phyloP scores from a whole-genome alignment of 2,329 filamentous ascomycete species.

The Chaetomium olivaceum region DNA sequence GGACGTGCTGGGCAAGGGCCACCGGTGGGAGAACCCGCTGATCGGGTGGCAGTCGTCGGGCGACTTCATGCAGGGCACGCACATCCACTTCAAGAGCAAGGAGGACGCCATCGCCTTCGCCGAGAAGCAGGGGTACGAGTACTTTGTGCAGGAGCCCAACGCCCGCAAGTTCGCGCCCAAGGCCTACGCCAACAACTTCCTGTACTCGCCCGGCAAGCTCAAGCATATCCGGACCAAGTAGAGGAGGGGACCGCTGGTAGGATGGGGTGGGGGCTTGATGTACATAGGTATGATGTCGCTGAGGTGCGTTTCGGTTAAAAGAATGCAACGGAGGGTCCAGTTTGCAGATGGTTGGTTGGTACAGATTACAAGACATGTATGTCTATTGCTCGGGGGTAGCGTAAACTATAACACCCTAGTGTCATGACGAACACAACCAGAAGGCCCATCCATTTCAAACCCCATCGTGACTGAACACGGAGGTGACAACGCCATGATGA shows the following conservation, averaged over 20 bases:
- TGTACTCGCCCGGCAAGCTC: conserved; percentile 80
- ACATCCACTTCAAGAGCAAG: conserved; percentile 86
- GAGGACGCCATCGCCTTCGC: conserved; percentile 94
- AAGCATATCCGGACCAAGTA: conserved; percentile 85
- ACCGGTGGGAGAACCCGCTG: conserved; percentile 96
- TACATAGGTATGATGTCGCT: conserved; percentile 9
- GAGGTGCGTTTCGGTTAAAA: neutral
- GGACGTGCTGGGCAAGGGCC: conserved; percentile 88
- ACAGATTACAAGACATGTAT: neutral
- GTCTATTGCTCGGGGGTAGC: neutral
- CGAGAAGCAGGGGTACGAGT: conserved; percentile 98
- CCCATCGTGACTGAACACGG: neutral
- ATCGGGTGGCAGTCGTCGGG: conserved; percentile 98
- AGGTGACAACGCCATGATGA: conserved; percentile 9
- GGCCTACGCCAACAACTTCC: conserved; percentile 95
- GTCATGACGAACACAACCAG: neutral
- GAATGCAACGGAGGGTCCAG: neutral
- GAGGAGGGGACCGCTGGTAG: neutral
- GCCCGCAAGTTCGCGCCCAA: conserved; percentile 83
- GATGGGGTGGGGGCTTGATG: neutral
- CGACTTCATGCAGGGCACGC: conserved; percentile 92
- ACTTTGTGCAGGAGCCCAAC: conserved; percentile 97
- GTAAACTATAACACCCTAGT: neutral
- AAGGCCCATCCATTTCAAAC: neutral
- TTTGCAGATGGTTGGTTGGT: neutral